Evolutionary conservation across 345 rosid genomes (phyloP).

Genomic region (Rhodamnia rubescens): DNA sequence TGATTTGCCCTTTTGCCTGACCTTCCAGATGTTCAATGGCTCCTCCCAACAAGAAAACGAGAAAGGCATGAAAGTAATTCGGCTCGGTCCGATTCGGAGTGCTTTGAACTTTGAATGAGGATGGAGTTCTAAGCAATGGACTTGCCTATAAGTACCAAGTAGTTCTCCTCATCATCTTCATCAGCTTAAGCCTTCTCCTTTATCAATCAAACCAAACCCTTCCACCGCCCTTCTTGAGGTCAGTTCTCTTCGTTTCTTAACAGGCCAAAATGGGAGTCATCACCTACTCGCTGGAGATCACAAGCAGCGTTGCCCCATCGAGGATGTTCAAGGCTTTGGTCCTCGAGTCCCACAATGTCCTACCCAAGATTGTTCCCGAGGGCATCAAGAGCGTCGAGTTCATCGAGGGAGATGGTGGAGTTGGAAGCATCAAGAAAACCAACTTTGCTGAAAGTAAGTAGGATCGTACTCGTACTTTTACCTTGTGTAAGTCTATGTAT

Average conservation of each 20-base stretch:
- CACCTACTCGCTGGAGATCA: background rate
- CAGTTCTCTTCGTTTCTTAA: too few species aligned
- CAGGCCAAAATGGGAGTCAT: background rate
- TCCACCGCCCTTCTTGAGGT: too few species aligned
- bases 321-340: background rate
- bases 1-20: too few species aligned
- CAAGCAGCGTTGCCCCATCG: background rate
- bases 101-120: background rate
- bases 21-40: too few species aligned
- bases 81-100: background rate
- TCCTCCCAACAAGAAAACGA: too few species aligned
- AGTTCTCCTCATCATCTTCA: background rate
- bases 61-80: background rate
- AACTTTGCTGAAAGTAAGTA: background rate
- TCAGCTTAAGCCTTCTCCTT: background rate
- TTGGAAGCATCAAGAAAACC: constrained; percentile 18
- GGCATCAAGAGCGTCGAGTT: constrained; percentile 7
- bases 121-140: too few species aligned
- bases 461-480: background rate
- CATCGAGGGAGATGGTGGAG: constrained; percentile 28
- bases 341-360: background rate
- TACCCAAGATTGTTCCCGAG: constrained; percentile 18
- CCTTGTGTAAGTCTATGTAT: background rate
- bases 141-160: background rate
- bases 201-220: too few species aligned